Evolutionary conservation across 2,329 filamentous ascomycete genomes (phyloP), one percentile per base, ranked within the genome.

Genomic region (Apiospora rasikravindrae): DNA sequence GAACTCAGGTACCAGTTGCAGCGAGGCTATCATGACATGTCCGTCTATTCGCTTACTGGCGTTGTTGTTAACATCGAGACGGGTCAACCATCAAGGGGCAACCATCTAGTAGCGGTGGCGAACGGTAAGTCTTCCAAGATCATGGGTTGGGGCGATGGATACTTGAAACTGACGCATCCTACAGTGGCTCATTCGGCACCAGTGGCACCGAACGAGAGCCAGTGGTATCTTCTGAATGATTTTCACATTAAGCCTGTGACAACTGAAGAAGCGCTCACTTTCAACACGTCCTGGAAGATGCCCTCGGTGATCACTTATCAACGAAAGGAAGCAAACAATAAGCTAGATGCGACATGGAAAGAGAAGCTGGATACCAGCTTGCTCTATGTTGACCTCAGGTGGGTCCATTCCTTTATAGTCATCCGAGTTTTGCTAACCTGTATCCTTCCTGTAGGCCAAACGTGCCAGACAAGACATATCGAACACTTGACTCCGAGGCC

Each of bases 221-320:
- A 92, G 77, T 99, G 97, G 97, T 94, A 98, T 82, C 84, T 99
- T 0, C 98, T 99, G 85, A 99, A 99, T 77, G 96, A 99, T 82
- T 99, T 99, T 78, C 84, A 98, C 47, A 97, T 99, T 29, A 90
- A 93, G 16, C 91, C 92, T 13, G 90, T 98, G 22, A 90, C 92
- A 44, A 88, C 90, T 40, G 92, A 95, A 73, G 96, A 99, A 80
- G 97, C 96, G 0, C 86, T 98, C 24, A 91, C 92, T 33, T 99
- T 98, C 82, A 95, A 96, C 74, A 90, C 94, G 4, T 88, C 91
- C 24, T 99, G 96, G 96, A 99, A 98, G 84, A 87, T 94, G 69
- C 96, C 96, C 0, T 95, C 94, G 16, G 92, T 98, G 6, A 84
- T 99, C 70, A 88, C 94, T 5, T 99, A 94, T 82, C 96, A 99